Percentiles rank a stretch among this genome's conserved stretches.
These are phyloP conservation scores for Colletotrichum eleusines DNA, from an alignment of 2,329 filamentous ascomycete genomes.

Conservation along the genomic window DNA sequence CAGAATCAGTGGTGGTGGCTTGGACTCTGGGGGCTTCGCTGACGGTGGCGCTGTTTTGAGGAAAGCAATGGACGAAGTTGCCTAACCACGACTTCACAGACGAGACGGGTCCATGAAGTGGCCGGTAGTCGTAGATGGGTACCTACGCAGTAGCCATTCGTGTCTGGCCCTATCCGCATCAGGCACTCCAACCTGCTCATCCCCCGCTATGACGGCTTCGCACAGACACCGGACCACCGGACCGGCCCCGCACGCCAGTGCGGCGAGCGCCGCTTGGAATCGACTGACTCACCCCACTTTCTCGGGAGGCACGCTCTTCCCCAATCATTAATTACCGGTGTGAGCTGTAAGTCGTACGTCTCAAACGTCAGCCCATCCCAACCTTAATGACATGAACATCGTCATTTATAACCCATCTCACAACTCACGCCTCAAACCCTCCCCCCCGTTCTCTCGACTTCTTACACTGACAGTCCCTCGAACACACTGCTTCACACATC, in stretches of 20 bases:
- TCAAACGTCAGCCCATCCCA: background rate
- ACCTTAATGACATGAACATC: background rate
- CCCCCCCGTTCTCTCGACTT: background rate
- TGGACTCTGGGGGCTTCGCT: no score
- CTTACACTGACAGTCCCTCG: no score
- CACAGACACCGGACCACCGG: no score
- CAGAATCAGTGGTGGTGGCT: no score
- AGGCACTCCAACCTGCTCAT: no score
- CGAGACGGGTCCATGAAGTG: background rate
- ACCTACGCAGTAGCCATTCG: background rate
- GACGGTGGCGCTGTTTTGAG: no score
- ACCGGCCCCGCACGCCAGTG: background rate
- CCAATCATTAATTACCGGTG: background rate
- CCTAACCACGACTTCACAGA: background rate
- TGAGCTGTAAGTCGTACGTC: no score
- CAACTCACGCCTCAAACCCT: background rate
- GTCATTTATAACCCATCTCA: background rate
- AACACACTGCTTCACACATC: no score
- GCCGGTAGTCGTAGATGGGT: no score
- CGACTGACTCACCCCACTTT: conserved; percentile 10
- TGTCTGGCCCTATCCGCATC: no score
- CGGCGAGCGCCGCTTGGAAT: background rate
- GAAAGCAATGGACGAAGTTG: background rate
- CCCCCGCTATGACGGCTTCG: no score
- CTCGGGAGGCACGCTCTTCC: conserved; percentile 9